These are phyloP conservation scores for Dissoconium aciculare DNA, from an alignment of 2,329 filamentous ascomycete species.

Conservation along the genomic window DNA sequence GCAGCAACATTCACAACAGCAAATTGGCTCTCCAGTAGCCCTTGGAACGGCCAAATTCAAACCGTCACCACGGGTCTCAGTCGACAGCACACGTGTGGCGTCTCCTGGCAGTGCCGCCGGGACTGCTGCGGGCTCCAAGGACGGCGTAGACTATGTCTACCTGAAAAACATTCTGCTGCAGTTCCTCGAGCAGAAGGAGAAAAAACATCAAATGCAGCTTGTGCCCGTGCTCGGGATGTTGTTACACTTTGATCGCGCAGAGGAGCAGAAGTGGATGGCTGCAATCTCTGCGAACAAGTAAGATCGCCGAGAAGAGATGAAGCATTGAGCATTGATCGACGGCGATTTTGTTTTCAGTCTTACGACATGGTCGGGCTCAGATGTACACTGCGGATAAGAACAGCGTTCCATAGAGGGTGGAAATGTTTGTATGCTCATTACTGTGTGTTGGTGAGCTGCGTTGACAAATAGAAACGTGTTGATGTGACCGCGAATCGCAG, in stretches of 20 bases:
- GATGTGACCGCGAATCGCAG: no score
- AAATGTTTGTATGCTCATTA: no score
- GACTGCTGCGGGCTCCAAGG: conserved; percentile 5
- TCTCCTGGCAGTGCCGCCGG: conserved; percentile 29
- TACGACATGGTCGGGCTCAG: no score
- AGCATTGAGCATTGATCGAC: no score
- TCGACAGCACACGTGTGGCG: conserved; percentile 38
- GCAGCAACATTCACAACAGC: conserved; percentile 15
- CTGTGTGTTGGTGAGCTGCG: no score
- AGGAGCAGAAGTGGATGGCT: conserved; percentile 76
- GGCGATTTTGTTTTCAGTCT: no score
- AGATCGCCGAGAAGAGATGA: background rate
- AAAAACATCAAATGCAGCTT: conserved; percentile 57
- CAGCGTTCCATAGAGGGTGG: no score
- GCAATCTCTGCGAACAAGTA: conserved; percentile 44
- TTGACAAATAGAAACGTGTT: no score
- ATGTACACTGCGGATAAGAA: no score
- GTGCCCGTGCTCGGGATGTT: conserved; percentile 65
- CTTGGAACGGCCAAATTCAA: conserved; percentile 26
- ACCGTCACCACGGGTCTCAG: conserved; percentile 43
- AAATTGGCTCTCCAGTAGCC: no score
- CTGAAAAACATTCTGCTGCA: conserved; percentile 69
- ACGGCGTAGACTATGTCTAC: conserved; percentile 47
- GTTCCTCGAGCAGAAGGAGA: conserved; percentile 69
- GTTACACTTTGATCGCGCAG: conserved; percentile 62